Percentiles rank a stretch among this genome's conserved stretches.
These are phyloP conservation scores for Galerina marginata DNA, from an alignment of 768 basidiomycete genomes.

Conservation along the genomic window DNA sequence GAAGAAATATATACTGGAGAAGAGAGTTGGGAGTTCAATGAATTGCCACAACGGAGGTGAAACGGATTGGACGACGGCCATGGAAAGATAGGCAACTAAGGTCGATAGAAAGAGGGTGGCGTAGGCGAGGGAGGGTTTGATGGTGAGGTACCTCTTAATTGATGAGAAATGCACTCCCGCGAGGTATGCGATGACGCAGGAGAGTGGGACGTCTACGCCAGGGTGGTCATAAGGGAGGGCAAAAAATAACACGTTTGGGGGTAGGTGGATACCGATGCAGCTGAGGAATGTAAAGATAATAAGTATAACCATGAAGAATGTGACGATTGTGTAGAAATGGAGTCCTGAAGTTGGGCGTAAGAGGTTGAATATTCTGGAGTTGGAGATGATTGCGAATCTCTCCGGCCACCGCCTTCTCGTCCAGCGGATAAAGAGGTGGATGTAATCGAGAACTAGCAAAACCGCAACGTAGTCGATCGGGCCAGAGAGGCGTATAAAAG, in stretches of 20 bases:
- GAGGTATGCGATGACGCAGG: conserved; percentile 22
- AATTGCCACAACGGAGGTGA: background rate
- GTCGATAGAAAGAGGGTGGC: background rate
- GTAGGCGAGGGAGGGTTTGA: background rate
- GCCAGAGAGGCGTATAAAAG: conserved; percentile 12
- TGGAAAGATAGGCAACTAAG: conserved; percentile 2
- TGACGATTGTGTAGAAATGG: background rate
- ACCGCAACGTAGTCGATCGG: conserved; percentile 20
- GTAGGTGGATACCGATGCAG: conserved; percentile 5
- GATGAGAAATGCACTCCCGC: conserved; percentile 13
- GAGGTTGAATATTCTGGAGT: background rate
- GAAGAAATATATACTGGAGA: conserved; percentile 1
- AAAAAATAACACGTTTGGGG: background rate
- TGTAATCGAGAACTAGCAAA: conserved; percentile 16
- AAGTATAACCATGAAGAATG: conserved; percentile 13
- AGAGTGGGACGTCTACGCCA: conserved; percentile 16
- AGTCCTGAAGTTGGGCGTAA: too few species aligned
- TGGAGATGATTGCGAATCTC: background rate
- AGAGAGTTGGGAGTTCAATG: background rate
- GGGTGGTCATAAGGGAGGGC: conserved; percentile 17
- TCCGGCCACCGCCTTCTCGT: background rate
- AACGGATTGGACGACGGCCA: conserved; percentile 1
- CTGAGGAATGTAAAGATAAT: conserved; percentile 9
- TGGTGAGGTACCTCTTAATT: conserved; percentile 11
- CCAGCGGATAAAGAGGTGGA: conserved; percentile 13